Conservation (phyloP, 768 basidiomycete species). For the Pholiota conissans region DNA sequence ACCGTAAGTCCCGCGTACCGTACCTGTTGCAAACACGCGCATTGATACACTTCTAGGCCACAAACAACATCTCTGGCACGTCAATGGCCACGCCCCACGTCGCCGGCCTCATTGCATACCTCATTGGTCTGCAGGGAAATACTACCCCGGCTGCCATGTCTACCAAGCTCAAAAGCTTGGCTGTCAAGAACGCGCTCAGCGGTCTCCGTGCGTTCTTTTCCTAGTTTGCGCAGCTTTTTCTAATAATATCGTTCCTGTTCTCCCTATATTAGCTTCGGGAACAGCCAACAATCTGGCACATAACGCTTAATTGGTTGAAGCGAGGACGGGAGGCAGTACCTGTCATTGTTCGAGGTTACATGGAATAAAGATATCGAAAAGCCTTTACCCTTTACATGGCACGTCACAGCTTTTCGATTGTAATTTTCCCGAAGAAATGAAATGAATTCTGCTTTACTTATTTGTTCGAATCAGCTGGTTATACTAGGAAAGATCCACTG, state of each 20-base stretch:
- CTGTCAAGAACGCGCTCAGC: conserved; percentile 26
- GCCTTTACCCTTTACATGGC: no score
- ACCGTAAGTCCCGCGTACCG: conserved; percentile 8
- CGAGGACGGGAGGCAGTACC: no score
- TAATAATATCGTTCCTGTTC: not conserved
- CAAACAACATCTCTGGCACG: conserved; percentile 27
- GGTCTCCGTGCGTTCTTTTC: conserved; percentile 26
- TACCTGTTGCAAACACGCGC: not conserved
- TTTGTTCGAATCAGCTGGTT: no score
- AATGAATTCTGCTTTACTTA: no score
- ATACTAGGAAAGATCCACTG: no score
- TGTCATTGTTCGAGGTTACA: no score
- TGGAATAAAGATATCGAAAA: no score
- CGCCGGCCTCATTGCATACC: conserved; percentile 39
- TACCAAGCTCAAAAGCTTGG: conserved; percentile 22
- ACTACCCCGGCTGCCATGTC: conserved; percentile 29
- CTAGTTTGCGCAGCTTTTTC: not conserved
- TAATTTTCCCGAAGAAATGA: no score
- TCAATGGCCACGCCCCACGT: conserved; percentile 40
- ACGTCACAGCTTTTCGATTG: no score
- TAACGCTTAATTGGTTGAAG: conserved; percentile 6
- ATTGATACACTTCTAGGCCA: not conserved
- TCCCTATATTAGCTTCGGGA: conserved; percentile 14
- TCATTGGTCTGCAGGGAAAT: conserved; percentile 31
- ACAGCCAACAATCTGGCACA: conserved; percentile 29